phyloP scores from a whole-genome alignment of 1,284 basidiomycete species.

The Limonomyces culmigenus region DNA sequence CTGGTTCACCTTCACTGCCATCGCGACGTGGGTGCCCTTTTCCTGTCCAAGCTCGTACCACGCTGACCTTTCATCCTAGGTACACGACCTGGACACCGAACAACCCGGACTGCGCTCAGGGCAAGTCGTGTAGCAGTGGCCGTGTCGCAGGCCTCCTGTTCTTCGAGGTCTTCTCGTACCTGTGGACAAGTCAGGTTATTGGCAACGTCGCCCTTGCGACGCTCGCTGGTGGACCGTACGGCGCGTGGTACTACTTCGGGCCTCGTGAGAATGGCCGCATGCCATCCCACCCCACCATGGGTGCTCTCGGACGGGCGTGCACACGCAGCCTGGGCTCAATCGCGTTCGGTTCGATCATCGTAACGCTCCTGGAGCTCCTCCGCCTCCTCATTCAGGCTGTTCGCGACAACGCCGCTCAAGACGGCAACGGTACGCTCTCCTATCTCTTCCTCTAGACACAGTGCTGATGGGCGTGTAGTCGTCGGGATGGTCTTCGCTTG shows the following conservation, averaged over 20 bases:
- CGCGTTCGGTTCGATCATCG: constrained; percentile 80
- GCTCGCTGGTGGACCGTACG: constrained; percentile 57
- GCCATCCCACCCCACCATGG: constrained; percentile 56
- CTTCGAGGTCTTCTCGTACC: constrained; percentile 67
- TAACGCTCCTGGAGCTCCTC: constrained; percentile 71
- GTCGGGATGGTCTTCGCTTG: constrained; percentile 64
- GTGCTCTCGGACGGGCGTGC: constrained; percentile 66
- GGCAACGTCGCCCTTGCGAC: constrained; percentile 69
- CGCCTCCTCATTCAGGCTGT: constrained; percentile 48
- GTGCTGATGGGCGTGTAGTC: constrained; percentile 19
- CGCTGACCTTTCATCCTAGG: constrained; percentile 22
- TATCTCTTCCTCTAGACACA: neutral
- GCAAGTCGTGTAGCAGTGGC: constrained; percentile 28
- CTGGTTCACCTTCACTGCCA: constrained; percentile 56
- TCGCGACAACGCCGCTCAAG: constrained; percentile 48
- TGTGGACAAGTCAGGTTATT: constrained; percentile 72
- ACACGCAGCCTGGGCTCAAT: constrained; percentile 80
- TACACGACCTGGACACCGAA: constrained; percentile 65
- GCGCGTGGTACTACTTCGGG: constrained; percentile 39
- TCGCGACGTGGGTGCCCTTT: constrained; percentile 37
- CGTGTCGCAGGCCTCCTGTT: constrained; percentile 59
- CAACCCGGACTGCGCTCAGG: constrained; percentile 30
- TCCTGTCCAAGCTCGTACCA: neutral
- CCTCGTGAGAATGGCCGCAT: constrained; percentile 41
- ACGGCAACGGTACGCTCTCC: constrained; percentile 47